Conservation (phyloP, 345 rosid species). For the Anastatica hierochuntica region DNA sequence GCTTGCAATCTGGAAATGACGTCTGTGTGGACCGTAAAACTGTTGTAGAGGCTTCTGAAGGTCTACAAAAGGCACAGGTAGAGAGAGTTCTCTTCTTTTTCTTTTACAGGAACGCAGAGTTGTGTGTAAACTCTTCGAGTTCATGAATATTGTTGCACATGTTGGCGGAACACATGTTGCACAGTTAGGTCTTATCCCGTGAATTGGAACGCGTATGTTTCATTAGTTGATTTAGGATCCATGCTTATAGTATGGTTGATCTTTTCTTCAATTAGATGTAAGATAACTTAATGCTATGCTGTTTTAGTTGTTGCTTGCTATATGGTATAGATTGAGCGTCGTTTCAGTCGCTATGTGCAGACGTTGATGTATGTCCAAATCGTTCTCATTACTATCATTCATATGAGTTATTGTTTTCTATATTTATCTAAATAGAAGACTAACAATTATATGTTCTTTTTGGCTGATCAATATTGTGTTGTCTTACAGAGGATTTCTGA, state of each 20-base stretch:
- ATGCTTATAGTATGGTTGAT: slow-evolving; percentile 4
- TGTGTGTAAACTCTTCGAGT: too few relatives aligned
- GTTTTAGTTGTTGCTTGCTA: too few relatives aligned
- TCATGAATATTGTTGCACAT: slow-evolving; percentile 10
- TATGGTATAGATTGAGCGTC: slow-evolving; percentile 8
- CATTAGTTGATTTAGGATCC: slow-evolving; percentile 2
- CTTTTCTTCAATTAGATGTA: not conserved
- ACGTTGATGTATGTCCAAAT: too few relatives aligned
- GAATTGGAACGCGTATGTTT: not conserved
- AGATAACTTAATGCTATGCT: not conserved
- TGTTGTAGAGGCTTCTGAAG: slow-evolving; percentile 86
- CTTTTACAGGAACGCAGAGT: too few relatives aligned
- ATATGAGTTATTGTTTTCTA: too few relatives aligned
- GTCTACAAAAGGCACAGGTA: slow-evolving; percentile 86
- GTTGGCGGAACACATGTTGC: not conserved
- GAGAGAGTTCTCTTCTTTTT: slow-evolving; percentile 9
- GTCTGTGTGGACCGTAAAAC: slow-evolving; percentile 72
- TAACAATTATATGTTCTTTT: not conserved
- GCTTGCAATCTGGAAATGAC: slow-evolving; percentile 67
- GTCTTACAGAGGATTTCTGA: slow-evolving; percentile 67
- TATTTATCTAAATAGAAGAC: not conserved
- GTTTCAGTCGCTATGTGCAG: too few relatives aligned
- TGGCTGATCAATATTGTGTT: too few relatives aligned
- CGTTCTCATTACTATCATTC: too few relatives aligned
- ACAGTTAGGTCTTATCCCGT: not conserved